Conservation (phyloP, 768 basidiomycete species). For the Lentinula sp. region DNA sequence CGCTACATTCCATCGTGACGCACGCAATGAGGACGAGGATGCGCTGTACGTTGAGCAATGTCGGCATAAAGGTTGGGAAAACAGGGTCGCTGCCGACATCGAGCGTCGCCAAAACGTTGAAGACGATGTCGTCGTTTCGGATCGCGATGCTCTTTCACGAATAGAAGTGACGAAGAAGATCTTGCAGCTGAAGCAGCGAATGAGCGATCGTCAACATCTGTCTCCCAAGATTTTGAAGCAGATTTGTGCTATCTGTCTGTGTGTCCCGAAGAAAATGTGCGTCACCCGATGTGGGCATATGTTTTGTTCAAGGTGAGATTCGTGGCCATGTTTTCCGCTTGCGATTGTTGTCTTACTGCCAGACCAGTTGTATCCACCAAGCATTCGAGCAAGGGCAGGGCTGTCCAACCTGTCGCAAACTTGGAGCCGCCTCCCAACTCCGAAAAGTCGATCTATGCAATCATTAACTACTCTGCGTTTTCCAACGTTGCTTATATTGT, state of each 20-base stretch:
- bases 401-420: no score
- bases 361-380: no score
- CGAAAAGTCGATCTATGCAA: no score
- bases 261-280: conserved; percentile 14
- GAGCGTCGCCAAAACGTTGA: conserved; percentile 18
- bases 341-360: no score
- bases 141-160: conserved; percentile 6
- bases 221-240: conserved; percentile 8
- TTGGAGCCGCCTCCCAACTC: no score
- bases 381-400: no score
- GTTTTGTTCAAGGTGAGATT: conserved; percentile 24
- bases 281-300: conserved; percentile 26
- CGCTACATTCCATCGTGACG: conserved; percentile 20
- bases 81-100: conserved; percentile 15
- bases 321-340: no score
- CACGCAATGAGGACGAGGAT: conserved; percentile 2
- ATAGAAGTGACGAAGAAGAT: background rate
- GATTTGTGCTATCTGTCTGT: conserved; percentile 25
- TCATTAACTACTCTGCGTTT: no score
- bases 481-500: no score
- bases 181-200: background rate
- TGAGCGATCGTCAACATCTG: background rate
- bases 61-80: conserved; percentile 25
- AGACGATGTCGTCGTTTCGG: conserved; percentile 10
- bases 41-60: conserved; percentile 10